Percentiles rank a stretch among this genome's conserved stretches.
Evolutionary conservation across 192 early-diverging fungal species (phyloP).

Genomic region (Entomortierella lignicola): DNA sequence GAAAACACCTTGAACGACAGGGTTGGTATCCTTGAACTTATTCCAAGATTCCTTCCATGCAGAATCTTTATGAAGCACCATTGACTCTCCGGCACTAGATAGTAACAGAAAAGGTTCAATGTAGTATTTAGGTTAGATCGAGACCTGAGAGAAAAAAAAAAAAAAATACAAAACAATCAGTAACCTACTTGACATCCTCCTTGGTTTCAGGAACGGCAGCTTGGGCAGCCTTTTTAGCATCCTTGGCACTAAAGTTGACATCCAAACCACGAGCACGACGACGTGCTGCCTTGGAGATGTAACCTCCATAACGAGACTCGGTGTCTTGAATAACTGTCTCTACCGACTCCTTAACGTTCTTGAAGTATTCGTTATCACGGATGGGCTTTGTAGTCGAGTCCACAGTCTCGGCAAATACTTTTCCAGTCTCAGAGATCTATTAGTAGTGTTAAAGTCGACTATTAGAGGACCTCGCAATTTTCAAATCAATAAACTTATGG

Average conservation of each 20-base stretch:
- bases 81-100: conserved; percentile 73
- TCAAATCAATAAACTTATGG: too few species aligned
- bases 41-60: conserved; percentile 92
- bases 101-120: not conserved
- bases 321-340: conserved; percentile 79
- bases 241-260: conserved; percentile 42
- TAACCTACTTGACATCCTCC: conserved; percentile 42
- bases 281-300: conserved; percentile 80
- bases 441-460: not conserved
- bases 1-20: conserved; percentile 86
- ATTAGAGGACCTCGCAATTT: too few species aligned
- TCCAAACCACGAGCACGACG: conserved; percentile 60
- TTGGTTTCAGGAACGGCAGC: conserved; percentile 45
- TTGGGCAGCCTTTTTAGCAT: conserved; percentile 49
- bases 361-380: conserved; percentile 73
- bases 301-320: conserved; percentile 78
- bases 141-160: too few species aligned
- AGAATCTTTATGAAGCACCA: conserved; percentile 89
- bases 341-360: conserved; percentile 70
- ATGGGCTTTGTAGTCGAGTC: conserved; percentile 75
- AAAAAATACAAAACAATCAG: not conserved
- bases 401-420: conserved; percentile 71
- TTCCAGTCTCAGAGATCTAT: conserved; percentile 69
- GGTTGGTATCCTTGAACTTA: conserved; percentile 89
- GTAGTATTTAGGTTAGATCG: too few species aligned